Base-by-base conservation (phyloP, 257 asterid species). In the Lycium barbarum region DNA sequence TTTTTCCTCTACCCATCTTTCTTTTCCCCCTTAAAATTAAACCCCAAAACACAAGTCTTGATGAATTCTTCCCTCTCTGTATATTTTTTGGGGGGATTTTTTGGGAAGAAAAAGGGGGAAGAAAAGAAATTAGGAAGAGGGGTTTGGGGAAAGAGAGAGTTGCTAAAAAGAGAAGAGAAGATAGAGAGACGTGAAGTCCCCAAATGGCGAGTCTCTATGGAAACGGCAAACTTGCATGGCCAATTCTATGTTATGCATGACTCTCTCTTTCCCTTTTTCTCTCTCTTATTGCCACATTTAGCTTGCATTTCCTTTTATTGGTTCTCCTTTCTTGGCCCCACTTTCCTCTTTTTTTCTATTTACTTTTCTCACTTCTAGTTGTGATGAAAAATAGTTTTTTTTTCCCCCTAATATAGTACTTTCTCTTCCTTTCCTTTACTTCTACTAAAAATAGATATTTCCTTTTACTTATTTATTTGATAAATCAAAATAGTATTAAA, bases 221-320 rank as follows among this genome's bases (percentile, higher is more conserved):
- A 90, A 92, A 90, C 94, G 94, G 95, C 94, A 91, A 91, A 89
- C 88, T 89, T 92, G 93, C 93, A 90, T 91, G 93, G 93, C 87
- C 85, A 66, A 53, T 83, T 59, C 68, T 83, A 83, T 26, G 22
- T 58, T 73, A 6, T 84, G 83, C 89, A 84, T 84, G 89, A 87
- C 87, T 84, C 83, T 49, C 36, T 71, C 68, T 43, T 18, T 20
- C 17, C 35, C 73, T 35, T 14, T 43, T 18, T 36, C 83, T 63
- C 58, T 26, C 22, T 51, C 0, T 33, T 11, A 3, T 65, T 47
- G 62, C 79, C 63, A 14, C 86, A 72, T 84, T 74, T 59, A 61
- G 55, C 18, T 13, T 33, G 38, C 35, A 11, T 63, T 15, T 15
- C 40, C 26, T 43, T 17, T 54, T 67, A 26, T 82, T 76, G 62